These are phyloP conservation scores for Ceratocystiopsis brevicomis DNA, from an alignment of 2,329 filamentous ascomycete species.

Conservation along the genomic window DNA sequence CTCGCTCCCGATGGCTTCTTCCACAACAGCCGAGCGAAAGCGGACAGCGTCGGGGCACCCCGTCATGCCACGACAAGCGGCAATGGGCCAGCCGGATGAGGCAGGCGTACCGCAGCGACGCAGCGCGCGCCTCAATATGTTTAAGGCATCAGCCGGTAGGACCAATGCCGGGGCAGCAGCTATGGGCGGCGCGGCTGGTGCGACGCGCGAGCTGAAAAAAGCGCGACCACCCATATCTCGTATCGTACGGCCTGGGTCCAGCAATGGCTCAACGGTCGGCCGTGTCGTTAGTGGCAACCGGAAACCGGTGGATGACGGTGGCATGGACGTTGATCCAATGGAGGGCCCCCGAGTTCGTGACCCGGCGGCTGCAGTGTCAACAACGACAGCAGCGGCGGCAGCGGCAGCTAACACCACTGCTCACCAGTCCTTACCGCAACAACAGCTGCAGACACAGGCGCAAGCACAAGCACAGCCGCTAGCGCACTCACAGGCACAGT, in stretches of 20 bases:
- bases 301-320: conserved; percentile 50
- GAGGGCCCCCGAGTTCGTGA: conserved; percentile 23
- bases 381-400: conserved; percentile 2
- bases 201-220: conserved; percentile 58
- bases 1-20: conserved; percentile 12
- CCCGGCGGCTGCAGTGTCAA: conserved; percentile 1
- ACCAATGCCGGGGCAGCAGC: conserved; percentile 25
- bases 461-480: conserved; percentile 3
- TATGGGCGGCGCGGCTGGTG: neutral
- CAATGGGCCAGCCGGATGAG: conserved; percentile 44
- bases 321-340: conserved; percentile 49
- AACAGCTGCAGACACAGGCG: neutral
- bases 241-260: conserved; percentile 45
- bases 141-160: conserved; percentile 49
- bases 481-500: conserved; percentile 8
- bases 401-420: neutral
- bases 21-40: conserved; percentile 49
- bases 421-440: neutral
- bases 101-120: conserved; percentile 44
- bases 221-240: conserved; percentile 53
- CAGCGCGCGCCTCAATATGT: conserved; percentile 51
- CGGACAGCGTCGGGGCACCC: conserved; percentile 79
- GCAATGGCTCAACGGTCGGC: conserved; percentile 48
- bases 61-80: conserved; percentile 31
- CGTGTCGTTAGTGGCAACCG: conserved; percentile 81